These are phyloP conservation scores for Knoxia roxburghii DNA, from an alignment of 257 asterid genomes.

Conservation along the genomic window DNA sequence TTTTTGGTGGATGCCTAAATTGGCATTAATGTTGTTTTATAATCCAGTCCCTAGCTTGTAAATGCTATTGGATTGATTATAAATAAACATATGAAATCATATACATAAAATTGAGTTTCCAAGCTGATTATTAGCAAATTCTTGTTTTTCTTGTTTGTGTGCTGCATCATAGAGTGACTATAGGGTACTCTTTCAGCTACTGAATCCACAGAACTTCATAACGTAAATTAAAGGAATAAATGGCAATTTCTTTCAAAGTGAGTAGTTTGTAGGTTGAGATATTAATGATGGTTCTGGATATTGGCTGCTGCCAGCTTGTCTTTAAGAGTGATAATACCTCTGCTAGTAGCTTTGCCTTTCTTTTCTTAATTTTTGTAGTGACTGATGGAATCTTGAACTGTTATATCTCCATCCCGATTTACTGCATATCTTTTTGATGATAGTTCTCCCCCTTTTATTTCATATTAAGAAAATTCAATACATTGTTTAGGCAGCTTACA, in stretches of 20 bases:
- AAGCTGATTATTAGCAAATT: not conserved
- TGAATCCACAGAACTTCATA: too few relatives aligned
- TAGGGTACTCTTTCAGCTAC: too few relatives aligned
- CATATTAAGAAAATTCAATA: too few relatives aligned
- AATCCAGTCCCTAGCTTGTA: not conserved
- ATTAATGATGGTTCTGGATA: not conserved
- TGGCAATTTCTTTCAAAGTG: not conserved
- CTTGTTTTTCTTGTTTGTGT: not conserved
- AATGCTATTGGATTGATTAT: not conserved
- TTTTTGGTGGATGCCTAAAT: not conserved
- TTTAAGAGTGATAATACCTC: not conserved
- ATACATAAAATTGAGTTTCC: too few relatives aligned
- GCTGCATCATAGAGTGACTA: too few relatives aligned
- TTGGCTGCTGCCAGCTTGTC: not conserved
- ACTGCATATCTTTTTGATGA: not conserved
- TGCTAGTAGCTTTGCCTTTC: not conserved
- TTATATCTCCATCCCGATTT: not conserved
- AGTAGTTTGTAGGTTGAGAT: not conserved
- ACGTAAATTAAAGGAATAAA: too few relatives aligned
- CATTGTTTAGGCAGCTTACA: too few relatives aligned
- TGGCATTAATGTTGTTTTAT: not conserved
- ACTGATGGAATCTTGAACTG: not conserved
- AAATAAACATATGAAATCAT: too few relatives aligned
- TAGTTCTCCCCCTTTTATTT: not conserved
- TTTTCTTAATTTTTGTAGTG: too few relatives aligned